Conservation (phyloP, 1,284 basidiomycete genomes). For the Fomitopsis palustris region DNA sequence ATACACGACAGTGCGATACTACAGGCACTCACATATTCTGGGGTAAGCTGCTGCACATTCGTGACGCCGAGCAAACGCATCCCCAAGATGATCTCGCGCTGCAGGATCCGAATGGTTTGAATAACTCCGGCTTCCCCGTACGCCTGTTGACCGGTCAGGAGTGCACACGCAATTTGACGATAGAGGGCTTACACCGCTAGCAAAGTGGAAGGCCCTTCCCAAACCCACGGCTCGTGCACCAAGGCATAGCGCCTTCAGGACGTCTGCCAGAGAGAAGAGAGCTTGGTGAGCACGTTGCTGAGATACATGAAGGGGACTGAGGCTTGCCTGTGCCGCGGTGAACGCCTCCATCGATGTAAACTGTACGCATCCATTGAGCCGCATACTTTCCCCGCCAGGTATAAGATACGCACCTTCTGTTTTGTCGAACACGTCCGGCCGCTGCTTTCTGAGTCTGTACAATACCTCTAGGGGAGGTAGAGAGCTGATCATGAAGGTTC, state of each 20-base stretch:
- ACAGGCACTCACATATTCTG: conserved; percentile 64
- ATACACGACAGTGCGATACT: conserved; percentile 29
- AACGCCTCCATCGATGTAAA: conserved; percentile 90
- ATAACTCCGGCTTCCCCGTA: conserved; percentile 83
- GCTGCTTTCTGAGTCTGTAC: conserved; percentile 64
- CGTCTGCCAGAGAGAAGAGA: conserved; percentile 44
- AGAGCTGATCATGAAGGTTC: conserved; percentile 39
- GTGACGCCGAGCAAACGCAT: conserved; percentile 83
- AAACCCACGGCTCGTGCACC: conserved; percentile 90
- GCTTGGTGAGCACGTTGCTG: too few relatives aligned
- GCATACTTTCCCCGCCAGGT: not conserved
- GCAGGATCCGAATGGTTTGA: conserved; percentile 69
- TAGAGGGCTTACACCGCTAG: conserved; percentile 64
- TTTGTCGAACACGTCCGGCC: conserved; percentile 75
- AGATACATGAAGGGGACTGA: not conserved
- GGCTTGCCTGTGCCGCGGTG: conserved; percentile 72
- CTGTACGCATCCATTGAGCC: conserved; percentile 29
- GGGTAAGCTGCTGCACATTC: conserved; percentile 65
- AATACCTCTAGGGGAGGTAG: conserved; percentile 76
- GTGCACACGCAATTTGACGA: not conserved
- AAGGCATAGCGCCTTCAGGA: conserved; percentile 88
- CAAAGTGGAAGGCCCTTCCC: conserved; percentile 86
- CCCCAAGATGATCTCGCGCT: conserved; percentile 77
- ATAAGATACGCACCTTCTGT: conserved; percentile 47
- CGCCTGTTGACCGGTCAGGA: conserved; percentile 41